A percentile compares a stretch with the other conserved stretches of the same genome.
Evolutionary conservation across 805 yeast genomes (phyloP).

Genomic region (Hanseniaspora hatyaiensis): DNA sequence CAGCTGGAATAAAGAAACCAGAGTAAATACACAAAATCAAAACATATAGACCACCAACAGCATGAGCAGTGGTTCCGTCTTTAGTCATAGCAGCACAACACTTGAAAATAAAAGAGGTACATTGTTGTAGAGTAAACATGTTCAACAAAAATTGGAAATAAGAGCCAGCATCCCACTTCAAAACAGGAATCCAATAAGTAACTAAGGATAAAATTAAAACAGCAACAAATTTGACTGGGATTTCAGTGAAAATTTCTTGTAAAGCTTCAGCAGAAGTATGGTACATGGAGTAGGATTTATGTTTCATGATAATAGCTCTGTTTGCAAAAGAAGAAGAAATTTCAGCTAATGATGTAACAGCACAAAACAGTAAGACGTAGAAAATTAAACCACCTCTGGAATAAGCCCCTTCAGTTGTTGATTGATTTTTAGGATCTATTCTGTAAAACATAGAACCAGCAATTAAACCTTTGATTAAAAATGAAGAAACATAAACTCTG

Average conservation of each 20-base stretch:
- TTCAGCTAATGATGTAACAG: conserved; percentile 51
- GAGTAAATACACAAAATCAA: conserved; percentile 48
- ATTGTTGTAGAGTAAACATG: conserved; percentile 37
- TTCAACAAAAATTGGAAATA: conserved; percentile 41
- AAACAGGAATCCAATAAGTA: conserved; percentile 42
- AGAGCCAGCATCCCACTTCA: conserved; percentile 43
- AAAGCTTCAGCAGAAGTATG: conserved; percentile 58
- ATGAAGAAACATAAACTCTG: conserved; percentile 40
- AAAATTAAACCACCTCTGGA: conserved; percentile 54
- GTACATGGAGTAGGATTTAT: conserved; percentile 49
- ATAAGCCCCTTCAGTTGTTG: conserved; percentile 44
- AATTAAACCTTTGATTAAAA: conserved; percentile 45
- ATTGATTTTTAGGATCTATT: conserved; percentile 30
- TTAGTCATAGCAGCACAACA: conserved; percentile 42
- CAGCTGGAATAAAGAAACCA: conserved; percentile 38
- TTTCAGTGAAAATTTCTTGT: conserved; percentile 43
- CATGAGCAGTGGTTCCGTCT: conserved; percentile 46
- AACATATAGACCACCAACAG: conserved; percentile 43
- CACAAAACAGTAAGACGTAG: conserved; percentile 48
- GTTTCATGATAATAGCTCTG: conserved; percentile 55
- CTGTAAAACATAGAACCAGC: conserved; percentile 50
- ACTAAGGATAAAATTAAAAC: conserved; percentile 38
- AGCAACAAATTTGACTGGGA: conserved; percentile 46
- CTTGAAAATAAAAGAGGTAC: conserved; percentile 44
- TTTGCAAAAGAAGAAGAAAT: conserved; percentile 47